Evolutionary conservation across 805 yeast genomes (phyloP), one percentile per base, ranked within the genome.

Genomic region (Brettanomyces bruxellensis): DNA sequence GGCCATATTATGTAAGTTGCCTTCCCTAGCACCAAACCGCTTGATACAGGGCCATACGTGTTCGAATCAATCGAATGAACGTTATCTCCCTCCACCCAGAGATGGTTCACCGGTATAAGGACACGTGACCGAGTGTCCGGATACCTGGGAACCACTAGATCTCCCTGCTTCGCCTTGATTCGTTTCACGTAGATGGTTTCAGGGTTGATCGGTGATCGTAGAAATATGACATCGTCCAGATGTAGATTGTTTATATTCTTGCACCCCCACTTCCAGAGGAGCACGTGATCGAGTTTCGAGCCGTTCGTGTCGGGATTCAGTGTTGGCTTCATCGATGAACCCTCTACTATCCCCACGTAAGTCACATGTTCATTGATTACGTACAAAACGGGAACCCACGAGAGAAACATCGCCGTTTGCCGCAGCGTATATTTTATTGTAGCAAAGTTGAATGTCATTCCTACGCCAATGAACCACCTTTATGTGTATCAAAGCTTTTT

Each of bases 51-150:
- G 0, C 98, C 98, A 67, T 86, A 91, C 7, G 73, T 76, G 61
- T 89, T 90, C 44, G 91, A 81, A 65, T 91, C 98, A 2, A 89
- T 68, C 0, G 95, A 83, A 56, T 83, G 91, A 13, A 77, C 64
- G 59, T 87, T 89, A 62, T 91, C 98, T 5, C 98, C 98, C 61
- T 91, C 97, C 0, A 89, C 89, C 97, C 97, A 91, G 5, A 87
- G 55, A 59, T 91, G 97, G 56, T 80, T 83, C 46, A 84, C 65
- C 2, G 96, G 96, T 2, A 91, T 68, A 34, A 66, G 62, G 4
- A 83, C 81, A 40, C 69, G 65, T 2, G 71, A 67, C 57, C 80
- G 73, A 5, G 95, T 88, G 57, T 86, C 87, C 23, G 81, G 83
- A 38, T 72, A 66, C 46, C 83, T 69, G 2, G 95, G 79, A 5